Base-by-base conservation (phyloP, 23 red algal species). In the Gracilaria gracilis region DNA sequence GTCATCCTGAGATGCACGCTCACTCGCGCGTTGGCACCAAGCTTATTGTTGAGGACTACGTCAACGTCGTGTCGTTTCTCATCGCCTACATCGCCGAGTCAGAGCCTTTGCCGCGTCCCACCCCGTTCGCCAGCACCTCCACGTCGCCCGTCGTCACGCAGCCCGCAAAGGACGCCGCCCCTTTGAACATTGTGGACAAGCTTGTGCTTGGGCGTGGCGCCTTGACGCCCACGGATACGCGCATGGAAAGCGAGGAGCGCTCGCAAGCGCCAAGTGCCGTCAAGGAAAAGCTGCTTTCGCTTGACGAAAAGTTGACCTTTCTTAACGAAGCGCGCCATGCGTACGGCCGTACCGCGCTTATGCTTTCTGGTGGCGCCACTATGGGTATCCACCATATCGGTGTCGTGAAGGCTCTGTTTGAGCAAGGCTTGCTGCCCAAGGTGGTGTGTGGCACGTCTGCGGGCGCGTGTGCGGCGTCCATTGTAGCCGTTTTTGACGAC, bases 301-400 rank as follows among this genome's bases (percentile, higher is more conserved):
- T 39, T 1, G 83, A 80, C 67, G 84, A 98, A 1, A 91, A 84
- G 65, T 86, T 98, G 20, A 84, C 71, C 0, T 94, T 95, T 80
- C 93, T 98, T 46, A 98, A 98, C 67, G 93, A 98, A 66, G 83
- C 91, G 27, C 97, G 97, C 20, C 97, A 98, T 82, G 93, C 97
- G 44, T 96, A 98, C 46, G 97, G 97, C 21, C 85, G 93, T 23
- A 95, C 97, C 32, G 97, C 97, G 28, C 73, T 98, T n/a, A 83
- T 98, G 94, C 83, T 98, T 64, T 95, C 93, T 6, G 97, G 97
- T 36, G 97, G 97, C n/a, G 88, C 89, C 16, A 77, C 79, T 34
- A 93, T 98, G 88, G 97, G 97, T 37, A 53, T 98, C 44, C 70
- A 93, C 70, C 97, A 98, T 72, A 83, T 98, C 35, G 97, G 97